Evolutionary conservation across 768 basidiomycete species (phyloP).

Genomic region (Boletus tylopilopsis): DNA sequence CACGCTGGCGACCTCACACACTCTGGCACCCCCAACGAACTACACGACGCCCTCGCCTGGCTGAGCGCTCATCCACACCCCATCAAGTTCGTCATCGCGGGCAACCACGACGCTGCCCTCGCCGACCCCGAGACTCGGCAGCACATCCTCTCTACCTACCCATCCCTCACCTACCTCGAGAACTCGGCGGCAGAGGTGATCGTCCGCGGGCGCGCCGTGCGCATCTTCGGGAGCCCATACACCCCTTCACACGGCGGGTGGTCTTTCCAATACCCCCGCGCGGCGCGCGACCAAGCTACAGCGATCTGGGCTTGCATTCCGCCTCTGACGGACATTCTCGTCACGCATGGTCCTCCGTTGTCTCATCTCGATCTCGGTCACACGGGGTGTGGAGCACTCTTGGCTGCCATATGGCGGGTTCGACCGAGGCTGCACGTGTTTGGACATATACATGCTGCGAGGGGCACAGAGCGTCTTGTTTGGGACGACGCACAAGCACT

Average conservation of each 20-base stretch:
- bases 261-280: constrained; percentile 10
- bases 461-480: background rate
- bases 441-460: constrained; percentile 11
- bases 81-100: constrained; percentile 7
- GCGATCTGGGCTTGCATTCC: constrained; percentile 1
- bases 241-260: constrained; percentile 7
- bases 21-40: background rate
- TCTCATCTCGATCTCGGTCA: constrained; percentile 1
- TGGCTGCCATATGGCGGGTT: constrained; percentile 3
- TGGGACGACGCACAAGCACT: constrained; percentile 3
- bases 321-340: background rate
- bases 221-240: constrained; percentile 8
- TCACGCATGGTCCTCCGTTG: constrained; percentile 4
- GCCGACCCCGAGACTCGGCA: background rate
- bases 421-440: constrained; percentile 8
- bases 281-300: background rate
- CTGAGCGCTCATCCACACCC: constrained; percentile 7
- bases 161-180: constrained; percentile 11
- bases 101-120: constrained; percentile 8
- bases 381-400: constrained; percentile 4
- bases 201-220: constrained; percentile 3
- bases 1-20: constrained; percentile 7
- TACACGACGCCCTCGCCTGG: constrained; percentile 8
- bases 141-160: background rate
- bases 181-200: constrained; percentile 1